Evolutionary conservation across 1,284 basidiomycete species (phyloP).

Genomic region (Sanghuangporus weigelae): DNA sequence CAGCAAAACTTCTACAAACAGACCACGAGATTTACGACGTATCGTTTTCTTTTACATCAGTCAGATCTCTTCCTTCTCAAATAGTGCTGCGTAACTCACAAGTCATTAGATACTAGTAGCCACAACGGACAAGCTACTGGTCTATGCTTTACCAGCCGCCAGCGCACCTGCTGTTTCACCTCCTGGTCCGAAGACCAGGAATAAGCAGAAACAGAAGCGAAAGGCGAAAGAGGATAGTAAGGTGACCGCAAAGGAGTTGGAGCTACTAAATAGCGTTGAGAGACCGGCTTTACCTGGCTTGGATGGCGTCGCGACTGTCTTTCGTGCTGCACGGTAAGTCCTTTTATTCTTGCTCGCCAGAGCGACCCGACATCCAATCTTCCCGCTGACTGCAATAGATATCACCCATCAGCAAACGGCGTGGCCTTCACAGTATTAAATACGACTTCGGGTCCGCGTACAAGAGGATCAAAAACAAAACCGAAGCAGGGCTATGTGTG

Average conservation of each 20-base stretch:
- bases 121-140: constrained; percentile 55
- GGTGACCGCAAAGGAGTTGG: constrained; percentile 29
- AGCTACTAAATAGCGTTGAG: constrained; percentile 46
- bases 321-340: constrained; percentile 66
- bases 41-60: constrained; percentile 52
- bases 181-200: constrained; percentile 24
- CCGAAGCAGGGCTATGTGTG: constrained; percentile 56
- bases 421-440: constrained; percentile 76
- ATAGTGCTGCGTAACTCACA: constrained; percentile 8
- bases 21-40: constrained; percentile 75
- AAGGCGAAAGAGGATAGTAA: constrained; percentile 25
- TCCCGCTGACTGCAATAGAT: constrained; percentile 32
- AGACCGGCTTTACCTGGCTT: constrained; percentile 47
- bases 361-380: not conserved
- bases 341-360: not conserved
- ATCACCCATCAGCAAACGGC: constrained; percentile 50
- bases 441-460: constrained; percentile 46
- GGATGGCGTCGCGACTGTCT: constrained; percentile 46
- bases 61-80: constrained; percentile 21
- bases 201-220: constrained; percentile 42
- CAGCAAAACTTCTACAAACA: constrained; percentile 40
- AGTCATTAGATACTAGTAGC: constrained; percentile 54
- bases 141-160: constrained; percentile 44
- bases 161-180: constrained; percentile 16
- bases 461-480: constrained; percentile 43